These are phyloP conservation scores for Xerophyta viscosa DNA, from an alignment of 106 monocot genomes.

Conservation along the genomic window DNA sequence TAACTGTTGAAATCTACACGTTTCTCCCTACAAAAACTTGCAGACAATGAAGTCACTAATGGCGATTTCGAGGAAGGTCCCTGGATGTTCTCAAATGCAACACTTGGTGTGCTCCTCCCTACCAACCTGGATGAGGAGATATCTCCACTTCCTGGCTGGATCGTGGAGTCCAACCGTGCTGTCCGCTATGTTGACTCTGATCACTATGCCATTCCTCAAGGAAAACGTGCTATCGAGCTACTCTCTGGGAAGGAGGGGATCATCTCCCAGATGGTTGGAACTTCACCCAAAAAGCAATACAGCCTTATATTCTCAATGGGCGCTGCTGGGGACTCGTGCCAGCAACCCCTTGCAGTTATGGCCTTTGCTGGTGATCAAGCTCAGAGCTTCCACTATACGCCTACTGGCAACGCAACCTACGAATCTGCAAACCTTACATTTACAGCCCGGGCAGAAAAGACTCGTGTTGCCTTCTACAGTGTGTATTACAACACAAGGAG, in stretches of 20 bases:
- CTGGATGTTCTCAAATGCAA: constrained; percentile 54
- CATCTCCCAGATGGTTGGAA: constrained; percentile 90
- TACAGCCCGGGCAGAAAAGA: constrained; percentile 67
- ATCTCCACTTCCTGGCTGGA: constrained; percentile 79
- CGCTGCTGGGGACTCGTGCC: constrained; percentile 67
- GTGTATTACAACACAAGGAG: constrained; percentile 94
- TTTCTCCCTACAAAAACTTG: not conserved
- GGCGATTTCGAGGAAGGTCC: constrained; percentile 71
- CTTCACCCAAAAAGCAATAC: constrained; percentile 64
- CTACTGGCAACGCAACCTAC: constrained; percentile 48
- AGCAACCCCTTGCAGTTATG: constrained; percentile 76
- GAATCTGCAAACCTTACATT: constrained; percentile 69
- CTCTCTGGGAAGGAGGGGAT: constrained; percentile 95
- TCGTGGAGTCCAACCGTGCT: constrained; percentile 85
- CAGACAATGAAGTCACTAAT: constrained; percentile 56
- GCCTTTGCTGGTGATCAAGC: constrained; percentile 90
- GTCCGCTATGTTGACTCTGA: constrained; percentile 81
- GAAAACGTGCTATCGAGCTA: constrained; percentile 86
- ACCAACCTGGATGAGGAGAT: constrained; percentile 76
- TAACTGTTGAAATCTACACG: not conserved
- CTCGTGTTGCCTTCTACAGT: constrained; percentile 80
- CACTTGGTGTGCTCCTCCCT: constrained; percentile 77
- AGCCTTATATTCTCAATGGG: constrained; percentile 64
- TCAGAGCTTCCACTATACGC: constrained; percentile 64
- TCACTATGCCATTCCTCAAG: constrained; percentile 77